Evolutionary conservation across 306 rosid species (phyloP), one percentile per base, ranked within the genome.

Genomic region (Corylus americana): DNA sequence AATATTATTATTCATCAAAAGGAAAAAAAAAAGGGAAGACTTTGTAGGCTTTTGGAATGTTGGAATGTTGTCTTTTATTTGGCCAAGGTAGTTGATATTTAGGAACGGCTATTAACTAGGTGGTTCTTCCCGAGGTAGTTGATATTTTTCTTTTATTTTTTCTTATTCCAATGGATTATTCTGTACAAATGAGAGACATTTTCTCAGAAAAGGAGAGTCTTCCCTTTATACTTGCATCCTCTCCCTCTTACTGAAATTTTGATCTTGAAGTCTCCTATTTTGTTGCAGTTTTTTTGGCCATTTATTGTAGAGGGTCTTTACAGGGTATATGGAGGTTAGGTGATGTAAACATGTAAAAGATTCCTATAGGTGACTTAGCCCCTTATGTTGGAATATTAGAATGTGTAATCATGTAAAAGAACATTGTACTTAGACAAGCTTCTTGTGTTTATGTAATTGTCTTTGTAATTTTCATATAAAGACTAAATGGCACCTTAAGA

Each of bases 91-190:
- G 51, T 8, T 11, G 10, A 11, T 8, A 48, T 48, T 48, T 58
- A 9, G 35, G 31, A 22, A 58, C 6, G 4, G 64, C 4, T 58
- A 58, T 58, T 58, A 14, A 58, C 37, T 58, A 5, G 71, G 47
- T 39, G 42, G 42, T 39, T 67, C 27, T 17, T 39, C 50, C 22
- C 5, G 8, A 67, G 3, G 20, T 67, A 10, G 16, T 67, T 39
- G 72, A 67, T 37, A 67, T 39, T 67, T 67, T 67, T 67, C 71
- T 67, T 67, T 62, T 62, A 8, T 13, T 58, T 58, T 58, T 67
- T 39, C 72, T 7, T 42, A 39, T 39, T 67, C 50, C 72, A 67
- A 22, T 2, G 42, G 5, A 16, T 27, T 13, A 27, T 1, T 37
- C 47, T 64, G 70, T 35, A 8, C 10, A 14, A 35, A 18, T 9